Base-by-base conservation (phyloP, 2,329 filamentous ascomycete species). In the Aspergillus pseudoviridinutans region DNA sequence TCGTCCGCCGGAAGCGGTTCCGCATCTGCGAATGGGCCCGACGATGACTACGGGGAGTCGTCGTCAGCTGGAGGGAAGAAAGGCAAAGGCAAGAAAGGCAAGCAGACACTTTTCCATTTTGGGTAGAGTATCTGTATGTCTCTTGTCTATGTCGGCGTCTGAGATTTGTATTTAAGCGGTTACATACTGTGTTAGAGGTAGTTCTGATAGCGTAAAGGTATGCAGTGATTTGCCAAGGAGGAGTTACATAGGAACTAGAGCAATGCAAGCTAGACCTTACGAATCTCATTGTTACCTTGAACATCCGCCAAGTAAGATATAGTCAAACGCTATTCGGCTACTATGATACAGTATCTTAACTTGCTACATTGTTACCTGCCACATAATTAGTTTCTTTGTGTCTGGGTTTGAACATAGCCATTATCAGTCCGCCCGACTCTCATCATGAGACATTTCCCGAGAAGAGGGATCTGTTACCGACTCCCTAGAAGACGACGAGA, bases 41-140 rank as follows among this genome's bases (percentile, higher is more conserved):
- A 66, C 7, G 56, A 63, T 10, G 65, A 68, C 2, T 58, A 60
- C 54, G 54, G 51, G 8, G 64, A 66, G 27, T 57, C 56, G 52
- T 57, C 62, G 50, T 55, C 59, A 50, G 56, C 64, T 49, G 68
- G 65, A 14, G 71, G 71, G 6, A 73, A 72, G 50, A 73, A 74
- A 57, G 69, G 69, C 0, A 76, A 75, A 55, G 71, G 69, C 50
- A 74, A 72, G 60, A 76, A 76, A 67, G 74, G 74, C 22, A 75
- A 76, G 62, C 73, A 74, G 55, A 70, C 74, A 1, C 68, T 76
- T 42, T 72, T 71, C 60, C 74, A 76, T 60, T 76, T 75, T 54
- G 74, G 74, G 65, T 58, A 49, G 49, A 25, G 32, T 38, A 29
- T 47, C 44, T 54, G 22, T 22, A 22, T 2, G 22, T 22, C 22